Conservation (phyloP, 495 filamentous ascomycete genomes). For the Acidiella bohemica region DNA sequence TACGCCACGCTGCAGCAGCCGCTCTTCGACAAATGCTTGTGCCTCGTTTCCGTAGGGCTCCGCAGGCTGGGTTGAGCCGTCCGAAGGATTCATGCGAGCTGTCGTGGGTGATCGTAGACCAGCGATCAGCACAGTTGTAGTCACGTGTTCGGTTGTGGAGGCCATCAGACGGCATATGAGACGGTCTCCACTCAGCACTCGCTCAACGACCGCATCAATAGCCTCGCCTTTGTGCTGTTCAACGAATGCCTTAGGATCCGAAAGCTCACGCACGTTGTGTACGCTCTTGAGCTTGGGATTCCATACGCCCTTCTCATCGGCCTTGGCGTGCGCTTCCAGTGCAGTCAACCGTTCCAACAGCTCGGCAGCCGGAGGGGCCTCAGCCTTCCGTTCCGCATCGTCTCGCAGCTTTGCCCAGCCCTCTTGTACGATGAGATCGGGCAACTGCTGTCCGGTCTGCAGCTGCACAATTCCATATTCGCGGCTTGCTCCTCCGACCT, state of each 20-base stretch:
- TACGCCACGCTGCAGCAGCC: constrained; percentile 75
- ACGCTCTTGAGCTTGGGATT: constrained; percentile 42
- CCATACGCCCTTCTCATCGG: constrained; percentile 69
- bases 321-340: constrained; percentile 69
- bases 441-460: constrained; percentile 57
- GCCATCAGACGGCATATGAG: constrained; percentile 70
- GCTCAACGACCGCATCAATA: constrained; percentile 67
- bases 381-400: constrained; percentile 76
- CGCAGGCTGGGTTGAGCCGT: constrained; percentile 64
- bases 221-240: constrained; percentile 63
- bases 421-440: constrained; percentile 66
- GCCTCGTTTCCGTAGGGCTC: constrained; percentile 84
- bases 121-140: constrained; percentile 75
- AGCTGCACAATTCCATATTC: constrained; percentile 75
- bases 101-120: constrained; percentile 79
- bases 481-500: constrained; percentile 44
- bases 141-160: constrained; percentile 62
- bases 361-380: constrained; percentile 42
- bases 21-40: constrained; percentile 66
- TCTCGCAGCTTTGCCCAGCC: constrained; percentile 88
- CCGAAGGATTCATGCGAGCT: constrained; percentile 59
- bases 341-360: constrained; percentile 61
- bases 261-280: constrained; percentile 65
- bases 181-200: constrained; percentile 80
- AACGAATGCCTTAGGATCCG: constrained; percentile 55